A percentile compares a stretch with the other conserved stretches of the same genome.
phyloP scores from a whole-genome alignment of 2,329 filamentous ascomycete genomes.

The Colletotrichum sp. region DNA sequence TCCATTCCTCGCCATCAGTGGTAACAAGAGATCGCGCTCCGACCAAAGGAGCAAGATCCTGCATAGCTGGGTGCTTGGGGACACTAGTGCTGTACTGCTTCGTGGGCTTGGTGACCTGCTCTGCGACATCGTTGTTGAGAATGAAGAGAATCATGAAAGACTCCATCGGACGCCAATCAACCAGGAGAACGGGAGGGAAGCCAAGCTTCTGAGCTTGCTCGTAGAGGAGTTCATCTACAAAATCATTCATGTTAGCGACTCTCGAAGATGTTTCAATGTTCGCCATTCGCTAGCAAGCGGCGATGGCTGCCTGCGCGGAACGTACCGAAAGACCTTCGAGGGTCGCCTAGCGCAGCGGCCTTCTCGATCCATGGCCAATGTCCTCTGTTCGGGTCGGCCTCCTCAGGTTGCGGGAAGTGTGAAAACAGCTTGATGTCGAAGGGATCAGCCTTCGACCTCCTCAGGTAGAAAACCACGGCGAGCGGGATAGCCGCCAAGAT shows the following conservation, averaged over 20 bases:
- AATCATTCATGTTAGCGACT: neutral
- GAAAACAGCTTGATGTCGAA: constrained; percentile 8
- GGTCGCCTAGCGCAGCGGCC: constrained; percentile 1
- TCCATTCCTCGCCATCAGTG: constrained; percentile 13
- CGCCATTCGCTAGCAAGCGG: neutral
- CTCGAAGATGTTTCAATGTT: neutral
- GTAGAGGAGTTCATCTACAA: constrained; percentile 8
- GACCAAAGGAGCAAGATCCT: constrained; percentile 6
- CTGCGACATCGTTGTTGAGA: constrained; percentile 15
- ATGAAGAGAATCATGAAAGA: constrained; percentile 9
- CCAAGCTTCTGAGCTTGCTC: constrained; percentile 10
- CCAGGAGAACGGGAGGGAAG: constrained; percentile 2
- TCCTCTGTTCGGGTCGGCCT: constrained; percentile 7
- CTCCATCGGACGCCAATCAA: constrained; percentile 11
- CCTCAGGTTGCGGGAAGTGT: constrained; percentile 7
- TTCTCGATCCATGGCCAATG: constrained; percentile 19
- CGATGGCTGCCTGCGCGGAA: neutral
- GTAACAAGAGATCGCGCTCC: constrained; percentile 13
- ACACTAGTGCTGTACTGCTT: constrained; percentile 16
- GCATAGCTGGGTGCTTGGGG: constrained; percentile 15
- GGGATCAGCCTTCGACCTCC: neutral
- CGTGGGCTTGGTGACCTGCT: constrained; percentile 9
- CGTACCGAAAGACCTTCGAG: constrained; percentile 13
- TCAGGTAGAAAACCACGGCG: neutral
- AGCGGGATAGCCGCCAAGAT: neutral